Percentiles rank a stretch among this genome's conserved stretches.
Evolutionary conservation across 495 filamentous ascomycete species (phyloP).

Genomic region (Xylaria scruposa): DNA sequence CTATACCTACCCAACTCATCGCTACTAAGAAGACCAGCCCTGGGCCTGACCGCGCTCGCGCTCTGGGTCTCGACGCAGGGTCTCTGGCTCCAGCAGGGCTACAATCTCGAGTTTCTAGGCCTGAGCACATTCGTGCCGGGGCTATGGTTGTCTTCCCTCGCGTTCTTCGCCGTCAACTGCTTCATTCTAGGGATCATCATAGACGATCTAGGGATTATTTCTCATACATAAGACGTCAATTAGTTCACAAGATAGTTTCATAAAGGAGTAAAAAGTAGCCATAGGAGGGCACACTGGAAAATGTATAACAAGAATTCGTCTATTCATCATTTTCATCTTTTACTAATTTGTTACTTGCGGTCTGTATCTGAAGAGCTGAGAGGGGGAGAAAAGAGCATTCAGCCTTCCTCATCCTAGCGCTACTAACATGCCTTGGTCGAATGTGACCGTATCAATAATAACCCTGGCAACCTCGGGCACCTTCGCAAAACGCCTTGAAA

Average conservation of each 20-base stretch:
- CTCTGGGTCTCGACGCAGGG: constrained; percentile 80
- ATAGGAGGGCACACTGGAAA: not conserved
- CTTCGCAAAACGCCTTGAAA: constrained; percentile 28
- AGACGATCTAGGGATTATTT: constrained; percentile 61
- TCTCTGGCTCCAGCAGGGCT: constrained; percentile 88
- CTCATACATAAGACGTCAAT: not conserved
- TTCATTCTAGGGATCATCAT: constrained; percentile 87
- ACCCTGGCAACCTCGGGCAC: not conserved
- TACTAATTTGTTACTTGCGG: not conserved
- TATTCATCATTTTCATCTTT: constrained; percentile 25
- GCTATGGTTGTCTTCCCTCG: constrained; percentile 73
- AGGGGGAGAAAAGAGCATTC: not conserved
- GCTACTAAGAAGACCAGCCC: constrained; percentile 60
- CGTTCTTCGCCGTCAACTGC: constrained; percentile 84
- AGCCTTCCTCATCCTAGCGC: constrained; percentile 14
- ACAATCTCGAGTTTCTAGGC: constrained; percentile 86
- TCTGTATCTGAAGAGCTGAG: constrained; percentile 19
- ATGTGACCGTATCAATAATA: constrained; percentile 4
- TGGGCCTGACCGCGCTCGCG: constrained; percentile 67
- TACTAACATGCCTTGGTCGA: constrained; percentile 4
- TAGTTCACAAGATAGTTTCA: not conserved
- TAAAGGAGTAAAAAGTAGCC: not conserved
- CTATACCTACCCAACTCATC: constrained; percentile 85
- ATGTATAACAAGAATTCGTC: constrained; percentile 15
- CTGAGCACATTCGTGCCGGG: constrained; percentile 85